Conservation (phyloP, 495 filamentous ascomycete species). For the Neurospora intermedia region DNA sequence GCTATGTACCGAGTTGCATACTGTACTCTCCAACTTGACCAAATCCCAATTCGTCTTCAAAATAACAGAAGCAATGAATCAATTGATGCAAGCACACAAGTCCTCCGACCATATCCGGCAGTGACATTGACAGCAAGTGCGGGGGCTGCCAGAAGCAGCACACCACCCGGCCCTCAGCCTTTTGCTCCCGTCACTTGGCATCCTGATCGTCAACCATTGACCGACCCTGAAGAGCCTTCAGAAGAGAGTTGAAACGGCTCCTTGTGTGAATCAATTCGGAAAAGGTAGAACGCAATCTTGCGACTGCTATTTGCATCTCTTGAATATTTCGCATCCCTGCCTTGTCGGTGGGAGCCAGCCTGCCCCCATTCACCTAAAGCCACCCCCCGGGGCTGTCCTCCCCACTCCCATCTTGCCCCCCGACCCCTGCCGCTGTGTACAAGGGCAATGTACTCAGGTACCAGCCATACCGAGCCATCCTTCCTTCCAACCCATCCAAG, state of each 20-base stretch:
- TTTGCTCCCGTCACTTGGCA: not conserved
- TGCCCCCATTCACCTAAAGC: not conserved
- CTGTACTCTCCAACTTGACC: not conserved
- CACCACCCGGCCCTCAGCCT: not conserved
- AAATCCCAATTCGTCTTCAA: not conserved
- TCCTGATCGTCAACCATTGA: not conserved
- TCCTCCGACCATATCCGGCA: not conserved
- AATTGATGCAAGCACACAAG: not conserved
- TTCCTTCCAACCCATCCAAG: not conserved
- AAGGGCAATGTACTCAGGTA: slow-evolving; percentile 1
- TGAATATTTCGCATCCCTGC: not conserved
- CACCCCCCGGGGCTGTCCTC: not conserved
- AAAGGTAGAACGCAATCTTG: not conserved
- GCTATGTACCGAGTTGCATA: not conserved
- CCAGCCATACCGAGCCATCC: slow-evolving; percentile 3
- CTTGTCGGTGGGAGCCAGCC: not conserved
- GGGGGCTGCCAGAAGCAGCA: not conserved
- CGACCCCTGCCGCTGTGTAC: slow-evolving; percentile 1
- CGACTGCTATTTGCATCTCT: not conserved
- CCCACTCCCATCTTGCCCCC: not conserved
- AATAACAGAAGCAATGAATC: not conserved
- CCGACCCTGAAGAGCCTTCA: not conserved
- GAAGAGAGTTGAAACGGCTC: not conserved
- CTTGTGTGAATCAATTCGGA: not conserved
- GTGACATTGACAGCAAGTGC: not conserved